A percentile compares a stretch with the other conserved stretches of the same genome.
Conservation (phyloP, 2,329 filamentous ascomycete genomes). For the Coniochaeta sp. region DNA sequence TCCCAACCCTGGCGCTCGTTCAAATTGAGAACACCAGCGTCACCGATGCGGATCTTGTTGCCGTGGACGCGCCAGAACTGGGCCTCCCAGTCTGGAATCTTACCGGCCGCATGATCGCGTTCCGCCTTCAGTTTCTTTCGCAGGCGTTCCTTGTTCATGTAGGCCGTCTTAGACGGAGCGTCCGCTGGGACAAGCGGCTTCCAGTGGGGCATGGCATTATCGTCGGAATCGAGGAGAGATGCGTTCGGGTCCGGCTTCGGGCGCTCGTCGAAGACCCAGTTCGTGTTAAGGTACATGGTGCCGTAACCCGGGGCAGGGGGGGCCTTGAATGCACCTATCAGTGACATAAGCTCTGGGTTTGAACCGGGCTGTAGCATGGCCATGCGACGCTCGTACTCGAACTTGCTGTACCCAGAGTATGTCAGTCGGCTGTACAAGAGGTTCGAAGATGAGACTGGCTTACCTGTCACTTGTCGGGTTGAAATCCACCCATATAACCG, state of each 20-base stretch:
- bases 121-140: neutral
- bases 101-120: neutral
- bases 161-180: neutral
- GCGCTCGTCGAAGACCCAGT: neutral
- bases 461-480: neutral
- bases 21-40: conserved; percentile 9
- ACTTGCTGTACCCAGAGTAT: neutral
- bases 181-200: neutral
- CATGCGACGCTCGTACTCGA: neutral
- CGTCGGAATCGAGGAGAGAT: neutral
- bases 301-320: neutral
- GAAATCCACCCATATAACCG: neutral
- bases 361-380: neutral
- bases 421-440: neutral
- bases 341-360: neutral
- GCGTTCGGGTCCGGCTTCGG: neutral
- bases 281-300: neutral
- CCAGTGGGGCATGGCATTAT: neutral
- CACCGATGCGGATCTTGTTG: conserved; percentile 15
- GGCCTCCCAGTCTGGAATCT: conserved; percentile 11
- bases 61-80: conserved; percentile 12
- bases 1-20: neutral
- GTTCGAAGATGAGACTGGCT: neutral
- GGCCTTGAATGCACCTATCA: neutral
- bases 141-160: neutral